Evolutionary conservation across 306 rosid genomes (phyloP).

Genomic region (Vicia sativa): DNA sequence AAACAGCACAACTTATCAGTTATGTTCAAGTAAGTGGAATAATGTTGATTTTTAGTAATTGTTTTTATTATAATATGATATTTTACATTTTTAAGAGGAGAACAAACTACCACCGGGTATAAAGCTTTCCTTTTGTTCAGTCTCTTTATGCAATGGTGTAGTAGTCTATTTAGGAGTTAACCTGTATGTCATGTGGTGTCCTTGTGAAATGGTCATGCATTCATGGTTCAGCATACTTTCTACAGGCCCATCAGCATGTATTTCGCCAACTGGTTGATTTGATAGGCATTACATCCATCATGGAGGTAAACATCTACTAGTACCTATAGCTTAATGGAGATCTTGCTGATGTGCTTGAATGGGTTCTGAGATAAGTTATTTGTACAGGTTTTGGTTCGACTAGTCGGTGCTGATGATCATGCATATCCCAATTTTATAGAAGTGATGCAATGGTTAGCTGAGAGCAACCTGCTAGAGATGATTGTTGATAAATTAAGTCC

Average conservation of each 20-base stretch:
- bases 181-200: constrained; percentile 3
- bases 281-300: constrained; percentile 97
- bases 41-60: constrained; percentile 17
- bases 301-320: constrained; percentile 68
- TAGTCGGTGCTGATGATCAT: constrained; percentile 92
- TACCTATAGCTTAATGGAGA: constrained; percentile 16
- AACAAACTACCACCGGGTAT: constrained; percentile 9
- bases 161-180: background rate
- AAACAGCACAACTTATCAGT: constrained; percentile 87
- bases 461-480: constrained; percentile 94
- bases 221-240: constrained; percentile 36
- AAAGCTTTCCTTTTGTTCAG: constrained; percentile 24
- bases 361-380: constrained; percentile 35
- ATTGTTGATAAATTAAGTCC: constrained; percentile 91
- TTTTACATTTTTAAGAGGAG: constrained; percentile 1
- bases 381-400: constrained; percentile 87
- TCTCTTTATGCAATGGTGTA: constrained; percentile 1
- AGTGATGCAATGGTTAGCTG: constrained; percentile 97
- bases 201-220: constrained; percentile 36
- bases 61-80: background rate
- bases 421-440: constrained; percentile 90
- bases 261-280: constrained; percentile 86
- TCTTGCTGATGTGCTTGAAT: constrained; percentile 22
- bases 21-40: constrained; percentile 86
- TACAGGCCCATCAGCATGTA: constrained; percentile 90